Percentiles rank a stretch among this genome's conserved stretches.
phyloP scores from a whole-genome alignment of 2,329 filamentous ascomycete genomes.

The Colletotrichum noveboracense region DNA sequence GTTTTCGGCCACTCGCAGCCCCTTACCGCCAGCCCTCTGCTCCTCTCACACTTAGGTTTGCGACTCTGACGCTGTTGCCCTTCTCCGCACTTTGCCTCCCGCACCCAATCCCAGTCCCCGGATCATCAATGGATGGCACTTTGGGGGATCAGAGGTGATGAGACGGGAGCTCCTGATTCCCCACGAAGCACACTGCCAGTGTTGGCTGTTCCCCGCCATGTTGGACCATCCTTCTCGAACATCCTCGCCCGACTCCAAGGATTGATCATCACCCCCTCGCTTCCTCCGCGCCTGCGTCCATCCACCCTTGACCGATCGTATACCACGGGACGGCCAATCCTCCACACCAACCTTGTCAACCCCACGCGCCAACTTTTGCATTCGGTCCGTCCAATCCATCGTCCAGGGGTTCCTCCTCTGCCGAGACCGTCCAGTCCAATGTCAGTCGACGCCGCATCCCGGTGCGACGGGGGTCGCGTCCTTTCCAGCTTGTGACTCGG shows the following conservation, averaged over 20 bases:
- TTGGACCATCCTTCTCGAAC: background rate
- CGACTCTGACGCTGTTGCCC: background rate
- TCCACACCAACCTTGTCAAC: conserved; percentile 14
- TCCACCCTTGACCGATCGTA: background rate
- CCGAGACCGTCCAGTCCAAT: background rate
- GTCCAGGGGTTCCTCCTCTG: background rate
- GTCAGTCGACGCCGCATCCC: conserved; percentile 8
- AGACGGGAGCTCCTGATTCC: background rate
- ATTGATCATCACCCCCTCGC: conserved; percentile 2
- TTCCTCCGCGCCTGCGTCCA: background rate
- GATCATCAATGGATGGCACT: background rate
- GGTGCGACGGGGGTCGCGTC: background rate
- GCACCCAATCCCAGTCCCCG: background rate
- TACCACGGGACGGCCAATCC: conserved; percentile 6
- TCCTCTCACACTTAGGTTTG: background rate
- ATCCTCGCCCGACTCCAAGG: background rate
- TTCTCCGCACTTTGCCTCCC: conserved; percentile 5
- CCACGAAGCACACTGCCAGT: background rate
- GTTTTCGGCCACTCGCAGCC: background rate
- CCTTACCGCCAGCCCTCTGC: background rate
- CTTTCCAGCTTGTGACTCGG: background rate
- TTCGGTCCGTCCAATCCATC: conserved; percentile 19
- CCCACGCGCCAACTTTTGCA: conserved; percentile 19
- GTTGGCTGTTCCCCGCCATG: background rate
- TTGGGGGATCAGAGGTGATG: background rate